Evolutionary conservation across 1,284 basidiomycete genomes (phyloP), one percentile per base, ranked within the genome.

Genomic region (Tilletia walkeri): DNA sequence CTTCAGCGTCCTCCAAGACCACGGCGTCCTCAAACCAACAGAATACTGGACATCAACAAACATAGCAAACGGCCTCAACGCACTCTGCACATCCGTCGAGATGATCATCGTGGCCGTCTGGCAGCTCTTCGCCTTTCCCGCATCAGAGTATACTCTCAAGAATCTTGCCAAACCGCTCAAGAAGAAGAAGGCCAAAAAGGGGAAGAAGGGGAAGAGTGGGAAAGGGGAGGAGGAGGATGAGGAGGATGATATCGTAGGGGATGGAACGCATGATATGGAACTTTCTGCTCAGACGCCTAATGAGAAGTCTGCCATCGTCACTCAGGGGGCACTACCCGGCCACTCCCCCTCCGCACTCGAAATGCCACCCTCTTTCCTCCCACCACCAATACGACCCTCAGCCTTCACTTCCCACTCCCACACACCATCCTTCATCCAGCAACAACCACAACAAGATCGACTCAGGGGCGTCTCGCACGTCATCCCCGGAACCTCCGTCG

Each of bases 71-170:
- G 93, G 93, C 0, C 83, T 95, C 47, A 91, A 89, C 72, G 92
- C 93, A 0, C 86, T 95, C 16, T 86, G 90, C 14, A 93, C 89
- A 16, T 92, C 91, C 73, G 88, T 94, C 61, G 93, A 95, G 87
- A 91, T 91, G 92, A 89, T 94, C 48, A 86, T 93, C 80, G 93
- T 94, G 82, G 87, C 91, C 7, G 72, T 84, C 0, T 85, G 90
- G 68, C 93, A 93, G 89, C 87, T 88, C 84, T 93, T 91, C 90
- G 90, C 93, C 0, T 94, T 93, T 80, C 87, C 87, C 6, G 86
- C 87, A 78, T 87, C 85, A 0, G 92, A 93, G 73, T 94, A 94
- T 83, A 34, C 20, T 4, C 54, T 66, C 41, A 48, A 66, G 65
- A 84, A 70, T 72, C 48, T 80, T 16, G 72, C 80, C 69, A 41